Percentiles rank a stretch among this genome's conserved stretches.
These are phyloP conservation scores for Castanea mollissima DNA, from an alignment of 306 rosid genomes.

Conservation along the genomic window DNA sequence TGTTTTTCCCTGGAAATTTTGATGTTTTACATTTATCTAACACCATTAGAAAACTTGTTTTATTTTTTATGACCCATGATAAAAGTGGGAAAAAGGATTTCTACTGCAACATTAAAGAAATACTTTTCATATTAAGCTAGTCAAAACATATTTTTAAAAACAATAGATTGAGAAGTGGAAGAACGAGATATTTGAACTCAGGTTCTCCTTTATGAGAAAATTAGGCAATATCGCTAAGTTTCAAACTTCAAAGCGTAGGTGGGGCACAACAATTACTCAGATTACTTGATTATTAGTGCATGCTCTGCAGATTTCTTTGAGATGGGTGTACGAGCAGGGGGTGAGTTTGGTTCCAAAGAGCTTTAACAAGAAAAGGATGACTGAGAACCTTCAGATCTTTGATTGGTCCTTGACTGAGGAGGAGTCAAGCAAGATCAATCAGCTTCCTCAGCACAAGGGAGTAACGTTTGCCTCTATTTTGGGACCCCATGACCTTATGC, in stretches of 20 bases:
- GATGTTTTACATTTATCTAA: neutral
- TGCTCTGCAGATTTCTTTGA: constrained; percentile 33
- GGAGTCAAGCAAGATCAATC: constrained; percentile 30
- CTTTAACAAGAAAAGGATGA: constrained; percentile 43
- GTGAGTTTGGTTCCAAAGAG: constrained; percentile 46
- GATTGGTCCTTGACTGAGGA: constrained; percentile 35
- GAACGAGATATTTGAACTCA: no score
- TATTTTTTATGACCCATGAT: no score
- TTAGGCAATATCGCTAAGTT: no score
- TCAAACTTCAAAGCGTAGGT: no score
- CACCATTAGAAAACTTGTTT: no score
- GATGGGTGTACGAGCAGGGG: constrained; percentile 50
- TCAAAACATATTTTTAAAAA: no score
- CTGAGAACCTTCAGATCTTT: constrained; percentile 42
- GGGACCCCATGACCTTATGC: constrained; percentile 38
- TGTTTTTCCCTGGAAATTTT: neutral
- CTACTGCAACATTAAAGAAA: no score
- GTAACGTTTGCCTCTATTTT: constrained; percentile 33
- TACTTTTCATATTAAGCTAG: no score
- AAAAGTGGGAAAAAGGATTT: no score
- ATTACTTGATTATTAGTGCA: neutral
- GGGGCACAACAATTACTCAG: no score
- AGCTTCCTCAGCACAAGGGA: constrained; percentile 37
- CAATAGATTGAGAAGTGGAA: no score
- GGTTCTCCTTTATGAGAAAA: no score